A percentile compares a stretch with the other conserved stretches of the same genome.
phyloP scores from a whole-genome alignment of 2,329 filamentous ascomycete genomes.

The Xylariaceae sp. region DNA sequence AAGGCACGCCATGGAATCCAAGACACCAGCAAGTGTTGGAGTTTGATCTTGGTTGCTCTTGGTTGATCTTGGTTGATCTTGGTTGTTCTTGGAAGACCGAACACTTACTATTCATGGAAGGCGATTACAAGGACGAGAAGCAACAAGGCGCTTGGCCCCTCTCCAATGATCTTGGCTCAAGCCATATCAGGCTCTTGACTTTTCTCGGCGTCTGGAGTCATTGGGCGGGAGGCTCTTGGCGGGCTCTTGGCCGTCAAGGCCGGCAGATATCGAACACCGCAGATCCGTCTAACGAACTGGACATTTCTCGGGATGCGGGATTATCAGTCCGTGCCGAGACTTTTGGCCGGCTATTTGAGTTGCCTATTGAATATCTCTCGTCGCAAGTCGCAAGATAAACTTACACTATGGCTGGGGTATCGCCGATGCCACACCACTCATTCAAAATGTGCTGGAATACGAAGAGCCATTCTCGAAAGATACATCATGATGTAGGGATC shows the following conservation, averaged over 20 bases:
- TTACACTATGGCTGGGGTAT: background rate
- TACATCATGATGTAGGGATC: background rate
- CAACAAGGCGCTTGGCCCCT: background rate
- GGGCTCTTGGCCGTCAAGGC: conserved; percentile 11
- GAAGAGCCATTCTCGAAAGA: background rate
- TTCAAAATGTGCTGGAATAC: background rate
- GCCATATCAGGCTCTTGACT: conserved; percentile 13
- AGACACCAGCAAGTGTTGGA: background rate
- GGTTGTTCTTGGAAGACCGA: background rate
- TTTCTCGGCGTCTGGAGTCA: conserved; percentile 5
- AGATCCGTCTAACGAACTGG: conserved; percentile 9
- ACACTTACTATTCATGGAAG: conserved; percentile 18
- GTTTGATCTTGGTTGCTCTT: background rate
- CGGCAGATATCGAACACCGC: conserved; percentile 10
- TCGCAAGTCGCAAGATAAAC: background rate
- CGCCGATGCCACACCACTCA: background rate
- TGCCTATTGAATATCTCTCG: background rate
- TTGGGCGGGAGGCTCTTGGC: conserved; percentile 13
- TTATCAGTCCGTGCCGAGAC: background rate
- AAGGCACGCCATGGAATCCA: background rate
- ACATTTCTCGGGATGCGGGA: background rate
- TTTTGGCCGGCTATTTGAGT: background rate
- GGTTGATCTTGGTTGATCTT: too few relatives aligned
- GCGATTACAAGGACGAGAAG: conserved; percentile 5
- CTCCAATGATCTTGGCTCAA: conserved; percentile 10